phyloP scores from a whole-genome alignment of 2,329 filamentous ascomycete genomes.

The Fusarium sp. region DNA sequence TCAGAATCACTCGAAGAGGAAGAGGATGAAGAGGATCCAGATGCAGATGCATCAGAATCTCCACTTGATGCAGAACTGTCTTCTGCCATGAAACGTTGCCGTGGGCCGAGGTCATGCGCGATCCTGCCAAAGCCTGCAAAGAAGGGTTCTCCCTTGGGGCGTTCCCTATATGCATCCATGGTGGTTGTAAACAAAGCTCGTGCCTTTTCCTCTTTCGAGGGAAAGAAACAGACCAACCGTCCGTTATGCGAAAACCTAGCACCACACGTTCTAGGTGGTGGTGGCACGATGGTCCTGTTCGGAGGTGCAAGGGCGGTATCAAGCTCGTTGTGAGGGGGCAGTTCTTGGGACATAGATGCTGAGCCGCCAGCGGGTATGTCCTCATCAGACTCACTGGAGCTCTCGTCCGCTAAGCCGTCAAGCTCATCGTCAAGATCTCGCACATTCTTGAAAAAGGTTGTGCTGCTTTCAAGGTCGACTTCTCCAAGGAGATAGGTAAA shows the following conservation, averaged over 20 bases:
- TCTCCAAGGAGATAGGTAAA: slow-evolving; percentile 74
- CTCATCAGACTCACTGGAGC: slow-evolving; percentile 84
- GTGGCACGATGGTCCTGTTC: slow-evolving; percentile 65
- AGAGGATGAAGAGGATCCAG: slow-evolving; percentile 61
- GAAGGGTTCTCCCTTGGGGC: slow-evolving; percentile 64
- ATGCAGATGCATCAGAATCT: slow-evolving; percentile 61
- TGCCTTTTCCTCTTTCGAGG: slow-evolving; percentile 72
- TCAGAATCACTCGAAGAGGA: slow-evolving; percentile 71
- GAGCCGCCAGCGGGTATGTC: slow-evolving; percentile 64
- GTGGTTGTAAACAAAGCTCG: slow-evolving; percentile 61
- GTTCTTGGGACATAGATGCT: slow-evolving; percentile 71
- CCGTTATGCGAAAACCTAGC: slow-evolving; percentile 72
- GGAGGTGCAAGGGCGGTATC: slow-evolving; percentile 64
- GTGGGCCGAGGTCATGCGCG: slow-evolving; percentile 61
- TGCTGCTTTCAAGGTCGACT: slow-evolving; percentile 69
- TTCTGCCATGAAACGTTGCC: slow-evolving; percentile 59
- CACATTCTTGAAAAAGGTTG: slow-evolving; percentile 71
- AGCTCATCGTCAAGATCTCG: slow-evolving; percentile 70
- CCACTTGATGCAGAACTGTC: slow-evolving; percentile 64
- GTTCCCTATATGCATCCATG: slow-evolving; percentile 59
- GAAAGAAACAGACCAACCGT: slow-evolving; percentile 74
- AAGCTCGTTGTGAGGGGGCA: slow-evolving; percentile 64
- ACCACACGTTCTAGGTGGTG: slow-evolving; percentile 68
- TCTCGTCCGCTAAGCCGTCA: slow-evolving; percentile 74
- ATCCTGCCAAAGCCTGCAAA: slow-evolving; percentile 69